Base-by-base conservation (phyloP, 2,329 filamentous ascomycete genomes). In the Trichoderma arundinaceum region DNA sequence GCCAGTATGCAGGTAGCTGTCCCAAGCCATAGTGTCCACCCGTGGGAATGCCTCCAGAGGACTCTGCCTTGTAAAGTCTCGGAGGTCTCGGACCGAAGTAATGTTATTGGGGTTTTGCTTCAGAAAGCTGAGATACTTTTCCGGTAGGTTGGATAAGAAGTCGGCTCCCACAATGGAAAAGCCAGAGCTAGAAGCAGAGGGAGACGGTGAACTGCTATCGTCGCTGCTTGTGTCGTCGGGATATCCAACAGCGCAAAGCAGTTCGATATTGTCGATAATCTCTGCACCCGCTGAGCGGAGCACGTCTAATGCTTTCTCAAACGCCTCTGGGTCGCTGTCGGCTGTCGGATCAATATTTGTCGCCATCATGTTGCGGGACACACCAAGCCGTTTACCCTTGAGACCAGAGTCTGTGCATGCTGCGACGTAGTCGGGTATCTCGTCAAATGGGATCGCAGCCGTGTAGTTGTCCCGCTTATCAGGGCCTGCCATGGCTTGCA, bases 401-500 rank as follows among this genome's bases (percentile, higher is more conserved):
- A 90, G 78, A 0, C 82, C 81, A 12, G 80, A 80, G 19, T 80
- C 74, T 19, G 85, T 80, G 71, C 88, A 85, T 0, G 88, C 85
- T 2, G 78, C 80, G 8, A 86, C 82, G 69, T 91, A 91, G 73
- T 91, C 80, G 0, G 88, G 88, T 1, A 84, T 73, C 2, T 72
- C 43, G 4, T 56, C 35, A 19, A 60, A 73, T 67, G 89, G 89
- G 33, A 87, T 88, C 0, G 83, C 83, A 0, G 0, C 17, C 2
- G 89, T 92, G 72, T 89, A 88, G 70, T 90, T 88, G 73, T 92
- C 89, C 2, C 80, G 76, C 0, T 71, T n/a, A 69, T 90, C 88
- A 1, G 78, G 71, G 0, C 89, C 89, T 3, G 86, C 84, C 43
- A 92, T 91, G 4, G 84, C 84, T 64, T 87, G 81, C 1, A 92